Conservation (phyloP, 345 rosid genomes). For the Lagerstroemia speciosa region DNA sequence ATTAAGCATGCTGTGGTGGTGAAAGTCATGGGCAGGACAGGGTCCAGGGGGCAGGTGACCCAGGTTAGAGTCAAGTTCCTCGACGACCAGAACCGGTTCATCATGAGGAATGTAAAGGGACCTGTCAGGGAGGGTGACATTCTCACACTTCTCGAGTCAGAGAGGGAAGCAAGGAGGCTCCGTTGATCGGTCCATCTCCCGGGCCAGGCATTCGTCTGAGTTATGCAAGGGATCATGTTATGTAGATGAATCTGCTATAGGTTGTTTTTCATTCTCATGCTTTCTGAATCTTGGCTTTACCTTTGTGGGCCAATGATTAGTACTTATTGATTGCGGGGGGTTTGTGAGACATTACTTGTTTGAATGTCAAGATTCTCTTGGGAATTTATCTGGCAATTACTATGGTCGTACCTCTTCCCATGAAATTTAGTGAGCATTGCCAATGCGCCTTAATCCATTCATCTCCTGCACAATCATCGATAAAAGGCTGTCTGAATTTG, state of each 20-base stretch:
- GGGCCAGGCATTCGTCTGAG: neutral
- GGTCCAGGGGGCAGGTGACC: constrained; percentile 86
- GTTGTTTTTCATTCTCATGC: neutral
- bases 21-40: constrained; percentile 85
- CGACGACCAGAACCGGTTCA: constrained; percentile 51
- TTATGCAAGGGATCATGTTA: neutral
- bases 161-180: constrained; percentile 83
- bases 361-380: too few species aligned
- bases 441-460: too few species aligned
- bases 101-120: constrained; percentile 87
- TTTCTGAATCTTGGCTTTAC: neutral
- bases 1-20: constrained; percentile 78
- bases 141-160: constrained; percentile 70
- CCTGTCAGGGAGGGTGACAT: constrained; percentile 79
- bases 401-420: too few species aligned
- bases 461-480: too few species aligned
- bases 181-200: constrained; percentile 25
- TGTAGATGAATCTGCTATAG: neutral
- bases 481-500: too few species aligned
- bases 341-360: too few species aligned
- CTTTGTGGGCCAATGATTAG: neutral
- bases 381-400: too few species aligned
- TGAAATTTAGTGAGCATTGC: too few species aligned
- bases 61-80: constrained; percentile 77
- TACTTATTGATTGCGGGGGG: too few species aligned